Conservation (phyloP, 2,329 filamentous ascomycete genomes). For the Nemania sp. region DNA sequence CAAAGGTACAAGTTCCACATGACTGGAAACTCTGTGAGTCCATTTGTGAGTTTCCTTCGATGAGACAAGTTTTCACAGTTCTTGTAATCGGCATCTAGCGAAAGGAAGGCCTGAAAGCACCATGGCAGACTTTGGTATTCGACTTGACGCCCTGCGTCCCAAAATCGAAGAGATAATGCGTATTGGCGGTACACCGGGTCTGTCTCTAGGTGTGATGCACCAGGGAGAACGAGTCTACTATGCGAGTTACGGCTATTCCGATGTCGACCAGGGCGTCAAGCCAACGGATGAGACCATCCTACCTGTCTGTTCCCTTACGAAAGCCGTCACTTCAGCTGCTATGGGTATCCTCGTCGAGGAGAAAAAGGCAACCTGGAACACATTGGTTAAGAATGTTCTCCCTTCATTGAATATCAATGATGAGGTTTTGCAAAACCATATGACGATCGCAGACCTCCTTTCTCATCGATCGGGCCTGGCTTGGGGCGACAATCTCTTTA, state of each 20-base stretch:
- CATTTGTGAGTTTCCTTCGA: too few species aligned
- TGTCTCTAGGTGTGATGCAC: not conserved
- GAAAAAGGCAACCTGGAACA: not conserved
- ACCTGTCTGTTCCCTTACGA: not conserved
- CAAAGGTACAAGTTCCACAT: too few species aligned
- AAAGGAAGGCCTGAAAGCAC: too few species aligned
- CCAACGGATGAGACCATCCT: not conserved
- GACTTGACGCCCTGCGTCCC: too few species aligned
- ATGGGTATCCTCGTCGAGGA: not conserved
- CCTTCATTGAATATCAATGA: not conserved
- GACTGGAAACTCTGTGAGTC: too few species aligned
- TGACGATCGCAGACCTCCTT: not conserved
- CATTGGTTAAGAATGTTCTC: not conserved
- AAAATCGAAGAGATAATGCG: not conserved
- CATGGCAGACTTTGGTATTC: too few species aligned
- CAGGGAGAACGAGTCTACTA: not conserved
- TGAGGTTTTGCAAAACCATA: not conserved
- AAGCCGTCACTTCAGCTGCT: not conserved
- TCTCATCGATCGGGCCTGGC: not conserved
- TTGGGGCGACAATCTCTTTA: too few species aligned
- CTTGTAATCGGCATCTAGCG: too few species aligned
- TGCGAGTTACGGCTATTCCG: not conserved
- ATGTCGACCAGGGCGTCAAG: not conserved
- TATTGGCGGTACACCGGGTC: not conserved
- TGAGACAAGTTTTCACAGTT: too few species aligned